These are phyloP conservation scores for Viola odorata DNA, from an alignment of 345 rosid genomes.

Conservation along the genomic window DNA sequence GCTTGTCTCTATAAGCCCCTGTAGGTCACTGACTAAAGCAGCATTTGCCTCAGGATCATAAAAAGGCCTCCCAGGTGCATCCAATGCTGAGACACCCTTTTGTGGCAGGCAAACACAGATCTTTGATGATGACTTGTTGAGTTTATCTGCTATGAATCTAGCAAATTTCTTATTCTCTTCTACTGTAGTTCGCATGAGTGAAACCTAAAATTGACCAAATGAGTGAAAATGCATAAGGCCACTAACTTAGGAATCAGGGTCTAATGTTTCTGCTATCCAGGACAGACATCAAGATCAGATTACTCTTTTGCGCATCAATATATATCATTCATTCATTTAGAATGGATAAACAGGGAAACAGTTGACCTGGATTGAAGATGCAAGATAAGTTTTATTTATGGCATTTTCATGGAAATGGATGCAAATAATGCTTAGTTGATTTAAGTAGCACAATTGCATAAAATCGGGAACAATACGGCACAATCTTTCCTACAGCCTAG, in stretches of 20 bases:
- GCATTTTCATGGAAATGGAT: neutral
- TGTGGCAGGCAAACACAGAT: conserved; percentile 65
- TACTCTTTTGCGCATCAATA: neutral
- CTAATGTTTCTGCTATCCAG: neutral
- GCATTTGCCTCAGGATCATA: conserved; percentile 72
- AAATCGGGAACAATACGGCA: neutral
- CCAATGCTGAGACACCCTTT: conserved; percentile 80
- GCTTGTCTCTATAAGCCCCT: conserved; percentile 45
- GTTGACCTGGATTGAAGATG: neutral
- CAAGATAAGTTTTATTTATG: neutral
- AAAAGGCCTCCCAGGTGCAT: conserved; percentile 70
- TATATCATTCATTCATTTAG: too few species aligned
- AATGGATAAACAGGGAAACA: neutral
- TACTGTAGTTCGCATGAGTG: conserved; percentile 69
- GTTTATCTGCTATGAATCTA: conserved; percentile 66
- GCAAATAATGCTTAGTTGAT: too few species aligned
- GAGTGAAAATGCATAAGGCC: conserved; percentile 3
- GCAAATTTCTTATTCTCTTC: conserved; percentile 78
- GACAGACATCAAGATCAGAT: neutral
- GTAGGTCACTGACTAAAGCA: conserved; percentile 55
- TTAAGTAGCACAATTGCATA: neutral
- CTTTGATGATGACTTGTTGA: conserved; percentile 66
- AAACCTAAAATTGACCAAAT: conserved; percentile 47
- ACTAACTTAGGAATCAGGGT: too few species aligned
- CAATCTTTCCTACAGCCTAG: neutral